Percentiles rank a stretch among this genome's conserved stretches.
Conservation (phyloP, 1,284 basidiomycete genomes). For the Phellinidium pouzarii region DNA sequence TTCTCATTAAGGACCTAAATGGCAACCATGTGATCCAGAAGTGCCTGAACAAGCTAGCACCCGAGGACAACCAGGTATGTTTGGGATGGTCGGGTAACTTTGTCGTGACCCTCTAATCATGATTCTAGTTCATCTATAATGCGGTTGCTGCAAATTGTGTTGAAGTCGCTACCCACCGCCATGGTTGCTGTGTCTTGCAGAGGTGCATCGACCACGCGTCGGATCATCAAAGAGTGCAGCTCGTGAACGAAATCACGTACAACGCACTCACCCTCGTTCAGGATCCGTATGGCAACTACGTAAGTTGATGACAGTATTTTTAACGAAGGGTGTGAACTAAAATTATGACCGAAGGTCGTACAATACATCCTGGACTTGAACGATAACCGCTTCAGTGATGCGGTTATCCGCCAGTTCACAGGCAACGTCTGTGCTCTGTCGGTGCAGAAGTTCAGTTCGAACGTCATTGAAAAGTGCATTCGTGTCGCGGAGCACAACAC, state of each 20-base stretch:
- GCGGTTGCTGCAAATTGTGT: conserved; percentile 98
- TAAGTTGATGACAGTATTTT: conserved; percentile 34
- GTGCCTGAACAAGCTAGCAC: conserved; percentile 94
- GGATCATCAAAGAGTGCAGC: conserved; percentile 89
- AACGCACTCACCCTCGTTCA: conserved; percentile 97
- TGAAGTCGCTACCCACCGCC: conserved; percentile 98
- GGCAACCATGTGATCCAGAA: conserved; percentile 99
- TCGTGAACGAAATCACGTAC: conserved; percentile 98
- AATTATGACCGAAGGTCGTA: conserved; percentile 53
- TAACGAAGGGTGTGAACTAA: conserved; percentile 1
- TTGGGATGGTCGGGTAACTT: conserved; percentile 16
- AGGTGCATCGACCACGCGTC: conserved; percentile 98
- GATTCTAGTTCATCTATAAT: conserved; percentile 93
- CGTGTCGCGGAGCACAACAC: conserved; percentile 95
- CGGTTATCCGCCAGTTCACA: conserved; percentile 93
- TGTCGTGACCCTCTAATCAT: neutral
- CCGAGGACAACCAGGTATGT: conserved; percentile 92
- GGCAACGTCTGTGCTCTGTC: conserved; percentile 97
- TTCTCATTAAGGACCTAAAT: conserved; percentile 99
- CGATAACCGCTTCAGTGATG: conserved; percentile 96
- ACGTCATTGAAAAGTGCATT: conserved; percentile 96
- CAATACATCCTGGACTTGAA: conserved; percentile 98
- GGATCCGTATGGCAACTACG: conserved; percentile 97
- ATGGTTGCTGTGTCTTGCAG: conserved; percentile 98
- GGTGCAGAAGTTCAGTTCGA: conserved; percentile 97